Base-by-base conservation (phyloP, 1,284 basidiomycete genomes). In the Microbotryomycetes sp. region DNA sequence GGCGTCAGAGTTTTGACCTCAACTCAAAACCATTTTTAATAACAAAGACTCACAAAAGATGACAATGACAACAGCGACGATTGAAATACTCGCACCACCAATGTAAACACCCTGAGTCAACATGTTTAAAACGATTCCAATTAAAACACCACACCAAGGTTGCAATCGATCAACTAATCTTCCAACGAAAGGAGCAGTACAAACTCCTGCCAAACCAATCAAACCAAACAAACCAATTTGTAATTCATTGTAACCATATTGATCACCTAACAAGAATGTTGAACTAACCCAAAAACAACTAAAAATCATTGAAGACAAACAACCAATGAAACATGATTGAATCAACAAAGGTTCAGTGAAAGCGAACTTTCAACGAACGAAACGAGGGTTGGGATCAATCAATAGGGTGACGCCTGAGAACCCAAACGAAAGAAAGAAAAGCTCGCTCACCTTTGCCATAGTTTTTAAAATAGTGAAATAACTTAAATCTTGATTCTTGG, bases 201-300 rank as follows among this genome's bases (percentile, higher is more conserved):
- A 75, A 5, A 86, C 85, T n/a, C 85, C 85, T 12, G 83, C 76
- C 73, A 86, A 81, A 5, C 87, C 87, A 16, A 87, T 76, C 3
- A 88, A 75, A 5, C 85, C 86, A 72, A 88, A 86, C 7, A 88
- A 77, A 2, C 86, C 86, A 58, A 87, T 87, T 22, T 80, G 77
- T 32, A 87, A 75, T 3, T 86, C 83, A 49, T 65, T 68, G 70
- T 74, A 77, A 51, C 83, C 70, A 69, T 87, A 88, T 2, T 80
- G 70, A 12, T 81, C 84, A 15, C 81, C 82, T 2, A 89, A 80
- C 31, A 88, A 75, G 75, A 87, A 88, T 0, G 86, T 88, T 60
- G 87, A 72, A 3, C 84, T 86, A 1, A 86, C 83, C 86, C 86
- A 88, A 70, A 84, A 85, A 63, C 78, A 80, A 14, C 77, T 78